Conservation (phyloP, 192 early-diverging fungal genomes). For the Rhizophagus prolifer region DNA sequence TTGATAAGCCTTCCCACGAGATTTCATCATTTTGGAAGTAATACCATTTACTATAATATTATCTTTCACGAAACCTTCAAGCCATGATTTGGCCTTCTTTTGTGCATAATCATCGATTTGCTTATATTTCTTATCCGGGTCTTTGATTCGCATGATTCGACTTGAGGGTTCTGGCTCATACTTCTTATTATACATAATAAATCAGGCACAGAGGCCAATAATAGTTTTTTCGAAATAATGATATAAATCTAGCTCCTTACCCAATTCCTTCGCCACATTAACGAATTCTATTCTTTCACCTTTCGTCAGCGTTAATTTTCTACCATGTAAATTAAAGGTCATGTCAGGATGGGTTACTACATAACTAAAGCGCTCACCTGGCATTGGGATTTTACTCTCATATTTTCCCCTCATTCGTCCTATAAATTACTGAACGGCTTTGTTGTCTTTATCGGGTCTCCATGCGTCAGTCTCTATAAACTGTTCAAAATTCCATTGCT, state of each 20-base stretch:
- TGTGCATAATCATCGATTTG: conserved; percentile 7
- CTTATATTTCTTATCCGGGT: not conserved
- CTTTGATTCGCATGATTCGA: not conserved
- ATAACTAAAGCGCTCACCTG: conserved; percentile 9
- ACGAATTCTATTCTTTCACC: not conserved
- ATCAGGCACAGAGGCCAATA: not conserved
- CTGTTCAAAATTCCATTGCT: too few species aligned
- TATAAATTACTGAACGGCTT: not conserved
- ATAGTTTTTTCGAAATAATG: conserved; percentile 7
- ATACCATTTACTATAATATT: not conserved
- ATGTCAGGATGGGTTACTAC: not conserved
- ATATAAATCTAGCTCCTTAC: not conserved
- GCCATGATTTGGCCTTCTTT: conserved; percentile 15
- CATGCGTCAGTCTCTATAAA: not conserved
- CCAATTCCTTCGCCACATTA: not conserved
- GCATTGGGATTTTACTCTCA: not conserved
- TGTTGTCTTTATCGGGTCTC: not conserved
- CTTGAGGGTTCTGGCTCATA: not conserved
- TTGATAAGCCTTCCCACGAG: conserved; percentile 9
- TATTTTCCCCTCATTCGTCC: not conserved
- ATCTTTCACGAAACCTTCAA: conserved; percentile 2
- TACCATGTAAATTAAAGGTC: conserved; percentile 1
- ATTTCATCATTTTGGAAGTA: not conserved
- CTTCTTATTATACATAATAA: conserved; percentile 6
- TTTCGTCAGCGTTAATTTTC: not conserved